Evolutionary conservation across 1,284 basidiomycete genomes (phyloP).

Genomic region (Spongiforma sp.): DNA sequence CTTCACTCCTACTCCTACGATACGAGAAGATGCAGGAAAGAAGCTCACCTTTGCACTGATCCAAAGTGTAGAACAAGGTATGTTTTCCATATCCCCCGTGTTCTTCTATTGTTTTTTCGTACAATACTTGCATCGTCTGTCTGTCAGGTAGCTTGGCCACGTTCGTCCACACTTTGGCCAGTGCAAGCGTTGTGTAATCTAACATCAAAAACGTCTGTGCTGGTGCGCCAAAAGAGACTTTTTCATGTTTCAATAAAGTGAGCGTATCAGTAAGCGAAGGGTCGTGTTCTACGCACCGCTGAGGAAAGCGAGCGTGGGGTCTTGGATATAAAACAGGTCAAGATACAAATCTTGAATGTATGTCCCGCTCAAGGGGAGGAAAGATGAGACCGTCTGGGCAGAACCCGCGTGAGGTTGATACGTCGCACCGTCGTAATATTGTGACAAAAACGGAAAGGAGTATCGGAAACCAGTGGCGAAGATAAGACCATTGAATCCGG

Average conservation of each 20-base stretch:
- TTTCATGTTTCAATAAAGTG: too few relatives aligned
- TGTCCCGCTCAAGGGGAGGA: constrained; percentile 14
- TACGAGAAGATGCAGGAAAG: neutral
- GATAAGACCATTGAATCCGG: constrained; percentile 17
- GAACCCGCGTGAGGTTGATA: constrained; percentile 6
- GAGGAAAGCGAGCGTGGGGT: constrained; percentile 25
- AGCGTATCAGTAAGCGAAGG: neutral
- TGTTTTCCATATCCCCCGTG: constrained; percentile 21
- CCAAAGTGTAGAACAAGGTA: neutral
- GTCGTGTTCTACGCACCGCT: constrained; percentile 9
- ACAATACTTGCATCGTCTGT: constrained; percentile 4
- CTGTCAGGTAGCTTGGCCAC: constrained; percentile 16
- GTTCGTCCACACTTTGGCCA: constrained; percentile 27
- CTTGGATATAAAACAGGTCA: constrained; percentile 18
- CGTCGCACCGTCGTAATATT: constrained; percentile 18
- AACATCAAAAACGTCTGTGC: neutral
- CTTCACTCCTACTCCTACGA: neutral
- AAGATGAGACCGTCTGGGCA: constrained; percentile 5
- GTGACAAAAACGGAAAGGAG: constrained; percentile 23
- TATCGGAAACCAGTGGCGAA: constrained; percentile 15
- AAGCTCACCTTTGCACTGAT: constrained; percentile 3
- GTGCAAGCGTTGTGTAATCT: constrained; percentile 14
- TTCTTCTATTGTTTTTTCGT: constrained; percentile 5
- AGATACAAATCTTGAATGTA: constrained; percentile 25
- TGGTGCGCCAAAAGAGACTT: constrained; percentile 3